Base-by-base conservation (phyloP, 2,329 filamentous ascomycete genomes). In the Pseudogymnoascus sp. region DNA sequence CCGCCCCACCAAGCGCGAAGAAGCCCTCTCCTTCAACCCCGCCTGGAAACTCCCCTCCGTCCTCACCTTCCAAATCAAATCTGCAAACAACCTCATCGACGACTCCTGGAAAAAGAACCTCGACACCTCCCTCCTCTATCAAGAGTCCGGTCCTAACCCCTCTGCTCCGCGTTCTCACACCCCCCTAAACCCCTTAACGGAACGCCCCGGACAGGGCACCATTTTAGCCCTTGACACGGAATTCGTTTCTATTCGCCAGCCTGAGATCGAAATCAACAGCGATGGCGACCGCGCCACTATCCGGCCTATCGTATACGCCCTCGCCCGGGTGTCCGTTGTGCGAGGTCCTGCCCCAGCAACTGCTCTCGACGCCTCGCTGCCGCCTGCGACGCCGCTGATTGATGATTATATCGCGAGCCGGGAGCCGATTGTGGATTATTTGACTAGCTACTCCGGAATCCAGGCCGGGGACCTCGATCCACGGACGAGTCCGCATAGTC, bases 321-420 rank as follows among this genome's bases (percentile, higher is more conserved):
- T 99, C 11, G 95, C 93, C n/a, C 86, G 95, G 66, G 92, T 96
- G 1, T 98, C 93, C 0, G 92, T 97, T 1, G 83, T 98, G 11
- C 86, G 96, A 23, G 93, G 93, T 7, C 36, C 63, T 11, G 39
- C 41, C 6, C 57, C 57, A 10, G n/a, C 36, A 2, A 19, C 14
- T 5, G 25, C 62, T 14, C 51, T 63, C 23, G 78, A 75, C 0
- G 79, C 84, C 62, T 93, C 92, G 19, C 83, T 88, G 67, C 79
- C 89, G 41, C 91, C 96, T 74, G 92, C 92, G 0, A 76, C 88
- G 0, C 91, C 95, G 0, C 98, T 98, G 73, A 96, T 99, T 68
- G 95, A 99, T 73, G 95, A 99, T 77, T 99, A 99, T 75, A 96
- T 99, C 67, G 87, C 87, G 34, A 93, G 96, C 71, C 88, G 88